These are phyloP conservation scores for Breynia disticha DNA, from an alignment of 441 rosid genomes.

Conservation along the genomic window DNA sequence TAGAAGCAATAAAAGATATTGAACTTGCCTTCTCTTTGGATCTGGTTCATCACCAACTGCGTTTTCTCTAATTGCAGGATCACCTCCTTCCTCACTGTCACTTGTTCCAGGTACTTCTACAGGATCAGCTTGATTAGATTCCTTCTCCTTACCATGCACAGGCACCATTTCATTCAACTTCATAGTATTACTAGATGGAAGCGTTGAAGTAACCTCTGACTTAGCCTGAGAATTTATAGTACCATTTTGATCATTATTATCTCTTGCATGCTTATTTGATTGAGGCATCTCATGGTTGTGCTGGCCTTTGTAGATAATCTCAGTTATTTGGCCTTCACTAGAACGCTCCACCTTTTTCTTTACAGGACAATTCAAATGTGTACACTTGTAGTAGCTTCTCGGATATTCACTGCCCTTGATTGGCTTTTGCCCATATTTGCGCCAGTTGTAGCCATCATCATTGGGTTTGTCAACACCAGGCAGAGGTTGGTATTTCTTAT, in stretches of 20 bases:
- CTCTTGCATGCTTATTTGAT: constrained; percentile 49
- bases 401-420: constrained; percentile 66
- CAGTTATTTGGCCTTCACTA: constrained; percentile 62
- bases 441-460: constrained; percentile 63
- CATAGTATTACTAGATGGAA: constrained; percentile 18
- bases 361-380: constrained; percentile 46
- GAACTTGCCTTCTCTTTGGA: constrained; percentile 48
- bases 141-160: constrained; percentile 24
- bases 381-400: constrained; percentile 65
- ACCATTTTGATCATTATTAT: constrained; percentile 29
- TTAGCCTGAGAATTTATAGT: constrained; percentile 31
- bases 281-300: constrained; percentile 54
- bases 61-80: constrained; percentile 31
- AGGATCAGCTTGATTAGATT: constrained; percentile 23
- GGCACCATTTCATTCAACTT: constrained; percentile 21
- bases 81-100: constrained; percentile 58
- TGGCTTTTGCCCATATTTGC: constrained; percentile 67
- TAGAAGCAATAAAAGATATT: constrained; percentile 3
- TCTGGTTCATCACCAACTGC: constrained; percentile 37
- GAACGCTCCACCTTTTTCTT: constrained; percentile 61
- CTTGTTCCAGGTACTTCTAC: constrained; percentile 27
- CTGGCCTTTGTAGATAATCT: constrained; percentile 57
- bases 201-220: constrained; percentile 25
- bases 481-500: constrained; percentile 38
- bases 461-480: constrained; percentile 58